A percentile compares a stretch with the other conserved stretches of the same genome.
Evolutionary conservation across 2,329 filamentous ascomycete species (phyloP).

Genomic region (Aureobasidium leucospermi): DNA sequence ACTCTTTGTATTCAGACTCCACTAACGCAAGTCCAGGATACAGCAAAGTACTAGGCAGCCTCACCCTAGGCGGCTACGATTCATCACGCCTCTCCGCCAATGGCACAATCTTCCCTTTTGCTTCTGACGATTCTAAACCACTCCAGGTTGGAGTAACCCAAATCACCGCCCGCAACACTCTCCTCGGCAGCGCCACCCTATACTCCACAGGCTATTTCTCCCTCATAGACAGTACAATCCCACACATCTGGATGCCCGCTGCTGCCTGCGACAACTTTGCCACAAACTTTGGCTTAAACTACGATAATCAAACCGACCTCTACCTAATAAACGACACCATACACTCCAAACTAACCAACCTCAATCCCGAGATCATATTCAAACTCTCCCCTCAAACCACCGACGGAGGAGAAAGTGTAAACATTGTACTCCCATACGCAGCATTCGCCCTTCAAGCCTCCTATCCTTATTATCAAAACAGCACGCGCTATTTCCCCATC

Average conservation of each 20-base stretch:
- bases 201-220: slow-evolving; percentile 36
- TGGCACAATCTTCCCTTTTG: slow-evolving; percentile 50
- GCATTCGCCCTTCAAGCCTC: slow-evolving; percentile 41
- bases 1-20: background rate
- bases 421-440: slow-evolving; percentile 41
- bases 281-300: slow-evolving; percentile 30
- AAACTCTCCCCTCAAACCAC: slow-evolving; percentile 31
- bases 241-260: slow-evolving; percentile 35
- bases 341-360: slow-evolving; percentile 25
- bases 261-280: slow-evolving; percentile 29
- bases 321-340: slow-evolving; percentile 33
- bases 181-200: slow-evolving; percentile 28
- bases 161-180: slow-evolving; percentile 25
- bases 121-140: slow-evolving; percentile 48
- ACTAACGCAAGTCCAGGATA: slow-evolving; percentile 27
- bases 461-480: slow-evolving; percentile 51
- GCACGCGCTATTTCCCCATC: slow-evolving; percentile 61
- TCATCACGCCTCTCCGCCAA: slow-evolving; percentile 54
- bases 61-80: slow-evolving; percentile 68
- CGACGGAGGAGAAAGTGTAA: slow-evolving; percentile 31
- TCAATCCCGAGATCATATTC: slow-evolving; percentile 39
- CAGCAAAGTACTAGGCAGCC: slow-evolving; percentile 32
- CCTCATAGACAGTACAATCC: slow-evolving; percentile 35
- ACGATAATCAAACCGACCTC: slow-evolving; percentile 28
- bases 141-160: slow-evolving; percentile 53